Evolutionary conservation across 1,139 yeast species (phyloP), one percentile per base, ranked within the genome.

Genomic region (Yarrowia galli): DNA sequence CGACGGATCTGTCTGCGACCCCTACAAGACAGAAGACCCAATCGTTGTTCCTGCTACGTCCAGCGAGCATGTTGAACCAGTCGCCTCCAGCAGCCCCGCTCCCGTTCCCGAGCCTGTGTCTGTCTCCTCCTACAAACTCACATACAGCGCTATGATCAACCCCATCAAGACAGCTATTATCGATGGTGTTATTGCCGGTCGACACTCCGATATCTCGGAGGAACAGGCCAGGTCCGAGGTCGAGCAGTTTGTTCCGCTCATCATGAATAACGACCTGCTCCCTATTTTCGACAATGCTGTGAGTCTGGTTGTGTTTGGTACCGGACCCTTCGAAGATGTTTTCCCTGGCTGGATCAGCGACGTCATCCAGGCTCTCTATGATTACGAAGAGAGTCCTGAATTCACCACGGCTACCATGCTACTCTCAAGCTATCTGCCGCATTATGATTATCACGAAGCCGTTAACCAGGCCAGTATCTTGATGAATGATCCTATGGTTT

Each of bases 291-390:
- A 51, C 12, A 12, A 18, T 8, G 58, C 20, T 9, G 58, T 22
- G 2, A 16, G 22, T 10, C 18, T 51, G 18, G 5, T 35, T 9
- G n/a, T 25, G 6, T 49, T 1, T 8, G 6, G 5, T n/a, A 10
- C 13, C 10, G 40, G 40, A 3, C 8, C 13, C 10, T 45, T 35
- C 6, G 42, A 10, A 0, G 2, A 12, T 1, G 7, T 12, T 6
- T 51, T 51, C 58, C 42, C 58, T 9, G 18, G 15, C 18, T 51
- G 42, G 43, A 35, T 51, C 43, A 35, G 43, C 20, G 9, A 36
- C 0, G 58, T 51, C 15, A 35, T 51, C 7, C 15, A 20, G 10
- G 28, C 58, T 16, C 58, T 51, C 7, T 7, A 51, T 2, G 3
- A 9, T 4, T 51, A 51, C 43, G 20, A 51, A 20, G 13, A 22